Percentiles rank a stretch among this genome's conserved stretches.
Evolutionary conservation across 1,284 basidiomycete genomes (phyloP).

Genomic region (Cutaneotrichosporon daszewskae): DNA sequence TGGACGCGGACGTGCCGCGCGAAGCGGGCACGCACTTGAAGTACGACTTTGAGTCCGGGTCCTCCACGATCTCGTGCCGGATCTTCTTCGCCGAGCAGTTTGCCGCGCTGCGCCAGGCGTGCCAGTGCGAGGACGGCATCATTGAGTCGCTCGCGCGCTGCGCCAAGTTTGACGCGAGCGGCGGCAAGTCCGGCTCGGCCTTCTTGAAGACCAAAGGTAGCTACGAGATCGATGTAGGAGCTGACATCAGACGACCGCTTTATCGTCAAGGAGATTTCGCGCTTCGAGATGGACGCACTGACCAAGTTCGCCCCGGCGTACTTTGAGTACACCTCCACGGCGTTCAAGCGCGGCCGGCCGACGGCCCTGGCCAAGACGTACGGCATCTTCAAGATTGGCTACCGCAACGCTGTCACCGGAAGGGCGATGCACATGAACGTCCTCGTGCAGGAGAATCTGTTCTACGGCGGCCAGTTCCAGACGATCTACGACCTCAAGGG

Average conservation of each 20-base stretch:
- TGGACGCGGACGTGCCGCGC: conserved; percentile 41
- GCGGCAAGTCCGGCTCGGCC: conserved; percentile 93
- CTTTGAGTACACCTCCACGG: conserved; percentile 91
- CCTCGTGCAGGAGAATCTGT: conserved; percentile 96
- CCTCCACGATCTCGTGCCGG: conserved; percentile 90
- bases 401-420: conserved; percentile 69
- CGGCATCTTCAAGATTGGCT: conserved; percentile 93
- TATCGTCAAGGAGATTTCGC: conserved; percentile 94
- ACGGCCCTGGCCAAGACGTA: conserved; percentile 95
- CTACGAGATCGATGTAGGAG: conserved; percentile 9
- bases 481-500: conserved; percentile 95
- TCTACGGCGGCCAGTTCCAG: conserved; percentile 82
- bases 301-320: conserved; percentile 96
- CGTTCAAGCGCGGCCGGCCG: conserved; percentile 69
- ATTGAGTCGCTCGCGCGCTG: conserved; percentile 90
- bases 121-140: conserved; percentile 88
- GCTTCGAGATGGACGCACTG: conserved; percentile 87
- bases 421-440: conserved; percentile 90
- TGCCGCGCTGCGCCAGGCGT: conserved; percentile 83
- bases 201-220: conserved; percentile 90
- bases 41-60: conserved; percentile 76
- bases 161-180: conserved; percentile 91
- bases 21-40: conserved; percentile 46
- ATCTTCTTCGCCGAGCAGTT: conserved; percentile 97
- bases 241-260: conserved; percentile 78